phyloP scores from a whole-genome alignment of 768 basidiomycete species.

The Termitomyces sp. region DNA sequence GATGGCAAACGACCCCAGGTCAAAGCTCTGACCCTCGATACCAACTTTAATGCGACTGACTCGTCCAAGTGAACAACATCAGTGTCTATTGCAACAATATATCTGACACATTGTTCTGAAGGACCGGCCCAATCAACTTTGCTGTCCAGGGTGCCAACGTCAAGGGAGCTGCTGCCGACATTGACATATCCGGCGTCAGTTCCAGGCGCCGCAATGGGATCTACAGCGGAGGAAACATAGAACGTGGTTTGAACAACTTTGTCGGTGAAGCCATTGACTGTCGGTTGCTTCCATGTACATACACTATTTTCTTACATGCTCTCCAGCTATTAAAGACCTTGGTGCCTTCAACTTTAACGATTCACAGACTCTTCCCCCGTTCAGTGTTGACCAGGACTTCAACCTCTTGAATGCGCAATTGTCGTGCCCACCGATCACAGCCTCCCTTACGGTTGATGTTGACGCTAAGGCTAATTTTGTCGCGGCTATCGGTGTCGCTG shows the following conservation, averaged over 20 bases:
- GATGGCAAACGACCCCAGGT: constrained; percentile 31
- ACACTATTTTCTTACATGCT: background rate
- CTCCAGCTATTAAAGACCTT: constrained; percentile 18
- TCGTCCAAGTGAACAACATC: constrained; percentile 16
- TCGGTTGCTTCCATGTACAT: constrained; percentile 9
- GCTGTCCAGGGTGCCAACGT: constrained; percentile 27
- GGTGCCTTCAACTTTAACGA: constrained; percentile 28
- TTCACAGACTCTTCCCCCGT: constrained; percentile 21
- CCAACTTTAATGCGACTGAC: constrained; percentile 29
- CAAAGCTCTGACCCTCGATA: constrained; percentile 35
- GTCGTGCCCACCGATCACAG: constrained; percentile 18
- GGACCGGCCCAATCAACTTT: constrained; percentile 27
- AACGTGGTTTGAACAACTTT: constrained; percentile 23
- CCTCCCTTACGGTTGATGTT: constrained; percentile 14
- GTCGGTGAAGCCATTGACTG: constrained; percentile 23
- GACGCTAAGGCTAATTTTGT: constrained; percentile 22
- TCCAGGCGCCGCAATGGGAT: constrained; percentile 28
- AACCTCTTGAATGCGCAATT: constrained; percentile 23
- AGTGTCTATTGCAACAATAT: background rate
- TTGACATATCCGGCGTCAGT: constrained; percentile 22
- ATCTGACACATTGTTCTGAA: background rate
- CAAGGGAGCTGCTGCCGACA: constrained; percentile 23
- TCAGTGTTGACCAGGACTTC: constrained; percentile 27
- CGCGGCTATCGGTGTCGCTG: constrained; percentile 22
- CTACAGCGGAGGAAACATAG: too few species aligned